A percentile compares a stretch with the other conserved stretches of the same genome.
Evolutionary conservation across 306 rosid species (phyloP).

Genomic region (Fragaria iinumae): DNA sequence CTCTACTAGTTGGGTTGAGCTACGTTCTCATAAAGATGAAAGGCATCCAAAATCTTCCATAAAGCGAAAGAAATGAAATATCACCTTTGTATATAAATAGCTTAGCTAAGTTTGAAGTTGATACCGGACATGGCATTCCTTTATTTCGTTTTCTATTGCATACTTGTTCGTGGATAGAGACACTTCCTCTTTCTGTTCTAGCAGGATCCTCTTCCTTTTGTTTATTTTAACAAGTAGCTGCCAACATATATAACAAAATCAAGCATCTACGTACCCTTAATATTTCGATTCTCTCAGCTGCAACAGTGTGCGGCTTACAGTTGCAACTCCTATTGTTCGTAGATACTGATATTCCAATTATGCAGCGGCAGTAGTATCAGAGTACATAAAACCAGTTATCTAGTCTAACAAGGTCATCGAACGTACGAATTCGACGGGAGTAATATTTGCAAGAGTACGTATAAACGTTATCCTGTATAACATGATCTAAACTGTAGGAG

Average conservation of each 20-base stretch:
- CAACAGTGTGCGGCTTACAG: not conserved
- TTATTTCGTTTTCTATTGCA: slow-evolving; percentile 36
- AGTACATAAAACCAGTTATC: not conserved
- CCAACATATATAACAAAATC: not conserved
- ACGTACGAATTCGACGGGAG: not conserved
- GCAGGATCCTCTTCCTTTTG: slow-evolving; percentile 31
- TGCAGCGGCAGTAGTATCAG: not conserved
- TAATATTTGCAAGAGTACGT: not conserved
- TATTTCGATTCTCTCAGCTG: not conserved
- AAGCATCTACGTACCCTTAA: not conserved
- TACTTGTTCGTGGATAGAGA: slow-evolving; percentile 37
- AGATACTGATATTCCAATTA: not conserved
- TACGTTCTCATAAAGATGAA: slow-evolving; percentile 9
- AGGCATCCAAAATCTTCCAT: slow-evolving; percentile 59
- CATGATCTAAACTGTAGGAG: not conserved
- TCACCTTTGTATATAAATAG: slow-evolving; percentile 43
- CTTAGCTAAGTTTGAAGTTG: not conserved
- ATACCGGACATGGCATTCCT: slow-evolving; percentile 27
- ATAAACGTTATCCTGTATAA: not conserved
- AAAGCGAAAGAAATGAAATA: slow-evolving; percentile 52
- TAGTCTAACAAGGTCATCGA: not conserved
- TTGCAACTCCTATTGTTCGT: not conserved
- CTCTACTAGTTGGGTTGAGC: slow-evolving; percentile 5
- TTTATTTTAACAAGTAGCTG: not conserved
- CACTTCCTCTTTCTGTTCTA: slow-evolving; percentile 29